Percentiles rank a stretch among this genome's conserved stretches.
Conservation (phyloP, 2,329 filamentous ascomycete species). For the Colletotrichum liaoningense region DNA sequence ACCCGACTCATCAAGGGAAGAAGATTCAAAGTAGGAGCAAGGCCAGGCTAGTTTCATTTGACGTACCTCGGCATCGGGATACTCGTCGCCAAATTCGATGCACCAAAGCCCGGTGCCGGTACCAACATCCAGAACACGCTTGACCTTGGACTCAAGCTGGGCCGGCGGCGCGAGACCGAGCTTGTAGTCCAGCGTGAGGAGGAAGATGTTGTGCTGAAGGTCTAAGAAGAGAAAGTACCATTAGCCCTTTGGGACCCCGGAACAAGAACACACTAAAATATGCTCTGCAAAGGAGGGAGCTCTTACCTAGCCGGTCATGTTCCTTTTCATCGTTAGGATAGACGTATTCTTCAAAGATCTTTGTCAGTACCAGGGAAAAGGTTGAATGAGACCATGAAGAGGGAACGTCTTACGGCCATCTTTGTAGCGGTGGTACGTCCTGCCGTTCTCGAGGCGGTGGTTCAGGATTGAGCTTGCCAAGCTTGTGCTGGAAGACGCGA, state of each 20-base stretch:
- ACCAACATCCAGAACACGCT: slow-evolving; percentile 35
- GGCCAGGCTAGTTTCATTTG: too few relatives aligned
- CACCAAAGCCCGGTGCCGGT: slow-evolving; percentile 29
- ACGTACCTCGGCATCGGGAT: slow-evolving; percentile 39
- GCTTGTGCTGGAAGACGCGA: neutral
- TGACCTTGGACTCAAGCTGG: slow-evolving; percentile 28
- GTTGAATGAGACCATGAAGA: too few relatives aligned
- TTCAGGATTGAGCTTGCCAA: slow-evolving; percentile 6
- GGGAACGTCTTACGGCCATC: too few relatives aligned
- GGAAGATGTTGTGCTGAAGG: slow-evolving; percentile 49
- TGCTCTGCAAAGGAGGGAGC: too few relatives aligned
- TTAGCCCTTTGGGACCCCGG: too few relatives aligned
- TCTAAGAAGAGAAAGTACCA: too few relatives aligned
- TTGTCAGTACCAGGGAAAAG: too few relatives aligned
- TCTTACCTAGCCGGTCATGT: slow-evolving; percentile 42
- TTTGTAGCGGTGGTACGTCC: slow-evolving; percentile 34
- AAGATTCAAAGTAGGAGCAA: too few relatives aligned
- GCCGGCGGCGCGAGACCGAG: slow-evolving; percentile 42
- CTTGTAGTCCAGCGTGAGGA: slow-evolving; percentile 45
- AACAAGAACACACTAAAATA: too few relatives aligned
- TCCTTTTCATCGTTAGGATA: slow-evolving; percentile 42
- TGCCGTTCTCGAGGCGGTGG: slow-evolving; percentile 20
- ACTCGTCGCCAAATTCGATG: slow-evolving; percentile 38
- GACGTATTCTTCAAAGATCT: too few relatives aligned
- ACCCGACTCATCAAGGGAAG: too few relatives aligned